Evolutionary conservation across 495 filamentous ascomycete genomes (phyloP).

Genomic region (Aspergillus nidulans): DNA sequence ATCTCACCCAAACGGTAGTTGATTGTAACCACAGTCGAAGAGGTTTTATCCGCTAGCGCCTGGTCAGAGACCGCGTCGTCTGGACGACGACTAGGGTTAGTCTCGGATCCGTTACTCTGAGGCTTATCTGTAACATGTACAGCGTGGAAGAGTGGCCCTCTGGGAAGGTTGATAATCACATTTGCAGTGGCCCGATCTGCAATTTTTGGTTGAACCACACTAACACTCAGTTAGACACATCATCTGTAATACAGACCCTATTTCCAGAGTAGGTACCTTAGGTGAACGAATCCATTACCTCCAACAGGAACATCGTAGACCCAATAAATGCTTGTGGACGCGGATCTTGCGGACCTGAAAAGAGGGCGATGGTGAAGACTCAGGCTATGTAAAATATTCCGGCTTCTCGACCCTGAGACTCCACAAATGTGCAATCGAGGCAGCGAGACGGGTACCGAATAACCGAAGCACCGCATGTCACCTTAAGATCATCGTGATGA

Average conservation of each 20-base stretch:
- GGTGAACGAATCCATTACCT: constrained; percentile 28
- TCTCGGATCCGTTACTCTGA: not conserved
- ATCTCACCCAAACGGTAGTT: constrained; percentile 39
- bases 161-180: constrained; percentile 37
- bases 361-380: not conserved
- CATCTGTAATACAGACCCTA: not conserved
- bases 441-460: not conserved
- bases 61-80: constrained; percentile 22
- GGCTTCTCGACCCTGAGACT: not conserved
- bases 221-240: constrained; percentile 3
- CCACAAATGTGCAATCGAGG: not conserved
- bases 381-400: not conserved
- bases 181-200: constrained; percentile 8
- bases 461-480: not conserved
- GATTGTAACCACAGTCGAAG: constrained; percentile 36
- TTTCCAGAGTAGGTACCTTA: constrained; percentile 22
- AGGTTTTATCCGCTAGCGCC: constrained; percentile 24
- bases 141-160: constrained; percentile 30
- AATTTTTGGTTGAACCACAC: constrained; percentile 23
- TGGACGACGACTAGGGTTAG: not conserved
- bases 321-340: not conserved
- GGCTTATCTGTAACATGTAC: not conserved
- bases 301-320: constrained; percentile 26
- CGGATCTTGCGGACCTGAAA: not conserved
- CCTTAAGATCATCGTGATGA: not conserved